Base-by-base conservation (phyloP, 1,284 basidiomycete genomes). In the Schizophyllum commune region DNA sequence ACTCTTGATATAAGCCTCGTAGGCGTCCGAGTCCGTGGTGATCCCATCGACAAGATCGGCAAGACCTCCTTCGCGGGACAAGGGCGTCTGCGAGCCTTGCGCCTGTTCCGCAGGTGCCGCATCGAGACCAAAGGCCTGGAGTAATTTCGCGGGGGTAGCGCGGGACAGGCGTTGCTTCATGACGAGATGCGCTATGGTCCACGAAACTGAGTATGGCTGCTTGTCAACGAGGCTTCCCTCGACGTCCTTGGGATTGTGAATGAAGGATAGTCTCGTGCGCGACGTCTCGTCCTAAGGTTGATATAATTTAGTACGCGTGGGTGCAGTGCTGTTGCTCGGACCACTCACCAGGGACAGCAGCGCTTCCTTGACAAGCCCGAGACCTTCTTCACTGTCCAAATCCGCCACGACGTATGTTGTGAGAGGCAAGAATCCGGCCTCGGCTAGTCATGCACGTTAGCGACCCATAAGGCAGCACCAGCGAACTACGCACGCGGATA, bases 371-470 rank as follows among this genome's bases (percentile, higher is more conserved):
- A 88, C 74, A 1, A 94, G 71, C 4, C 70, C 67, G 13, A 80
- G 63, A 0, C 92, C 91, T 2, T 78, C 79, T 1, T 73, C 71
- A 5, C 78, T 83, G 68, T 97, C 89, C 4, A 98, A 76, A 71
- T 98, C 91, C 1, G 88, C 91, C 4, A 97, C 75, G 33, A 97
- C 74, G 71, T 86, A 89, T 11, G 88, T 74, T 4, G 87, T 84
- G 53, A 83, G 62, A 0, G 76, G 74, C 13, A 79, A 65, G n/a
- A 69, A 63, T 15, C 76, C 74, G 1, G 72, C 68, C 47, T 75
- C 79, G 56, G 72, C 77, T 73, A 33, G n/a, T 7, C 17, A 13
- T 7, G 54, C 59, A 51, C 17, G 52, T 22, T 34, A 52, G 19
- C n/a, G 11, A 33, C 9, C 52, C 47, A 55, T 32, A 32, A 56